Percentiles rank a stretch among this genome's conserved stretches.
Conservation (phyloP, 179 eudicot genomes). For the Corrigiola litoralis region DNA sequence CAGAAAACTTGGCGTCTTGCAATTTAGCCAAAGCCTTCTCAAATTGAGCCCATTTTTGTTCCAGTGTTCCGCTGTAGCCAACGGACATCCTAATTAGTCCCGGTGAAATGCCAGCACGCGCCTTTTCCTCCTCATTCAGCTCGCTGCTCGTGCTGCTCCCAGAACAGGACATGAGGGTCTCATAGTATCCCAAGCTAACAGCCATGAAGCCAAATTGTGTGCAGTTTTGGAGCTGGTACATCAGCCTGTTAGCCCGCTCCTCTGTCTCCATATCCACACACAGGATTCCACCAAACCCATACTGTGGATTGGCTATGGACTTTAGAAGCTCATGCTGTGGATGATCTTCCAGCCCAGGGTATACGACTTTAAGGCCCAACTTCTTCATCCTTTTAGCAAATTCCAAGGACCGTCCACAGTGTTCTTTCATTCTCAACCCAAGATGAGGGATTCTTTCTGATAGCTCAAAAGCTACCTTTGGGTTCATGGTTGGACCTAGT, state of each 20-base stretch:
- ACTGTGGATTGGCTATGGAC: constrained; percentile 55
- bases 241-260: constrained; percentile 65
- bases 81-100: constrained; percentile 91
- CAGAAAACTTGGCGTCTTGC: constrained; percentile 30
- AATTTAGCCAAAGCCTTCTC: constrained; percentile 66
- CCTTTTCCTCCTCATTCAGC: constrained; percentile 69
- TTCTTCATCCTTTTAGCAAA: constrained; percentile 74
- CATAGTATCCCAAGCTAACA: constrained; percentile 91
- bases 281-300: constrained; percentile 81
- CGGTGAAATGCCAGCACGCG: constrained; percentile 76
- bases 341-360: constrained; percentile 91
- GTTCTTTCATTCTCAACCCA: constrained; percentile 86
- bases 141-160: constrained; percentile 92
- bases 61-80: constrained; percentile 80
- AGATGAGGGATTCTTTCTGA: constrained; percentile 82
- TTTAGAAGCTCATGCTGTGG: constrained; percentile 66
- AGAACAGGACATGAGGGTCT: constrained; percentile 96
- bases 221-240: constrained; percentile 69
- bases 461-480: constrained; percentile 89
- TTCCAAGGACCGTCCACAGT: constrained; percentile 61
- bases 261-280: constrained; percentile 89
- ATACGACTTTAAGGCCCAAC: constrained; percentile 74
- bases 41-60: constrained; percentile 86
- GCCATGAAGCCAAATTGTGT: constrained; percentile 96
- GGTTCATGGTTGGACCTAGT: constrained; percentile 94